A percentile compares a stretch with the other conserved stretches of the same genome.
These are phyloP conservation scores for Lagenaria siceraria DNA, from an alignment of 306 rosid species.

Conservation along the genomic window DNA sequence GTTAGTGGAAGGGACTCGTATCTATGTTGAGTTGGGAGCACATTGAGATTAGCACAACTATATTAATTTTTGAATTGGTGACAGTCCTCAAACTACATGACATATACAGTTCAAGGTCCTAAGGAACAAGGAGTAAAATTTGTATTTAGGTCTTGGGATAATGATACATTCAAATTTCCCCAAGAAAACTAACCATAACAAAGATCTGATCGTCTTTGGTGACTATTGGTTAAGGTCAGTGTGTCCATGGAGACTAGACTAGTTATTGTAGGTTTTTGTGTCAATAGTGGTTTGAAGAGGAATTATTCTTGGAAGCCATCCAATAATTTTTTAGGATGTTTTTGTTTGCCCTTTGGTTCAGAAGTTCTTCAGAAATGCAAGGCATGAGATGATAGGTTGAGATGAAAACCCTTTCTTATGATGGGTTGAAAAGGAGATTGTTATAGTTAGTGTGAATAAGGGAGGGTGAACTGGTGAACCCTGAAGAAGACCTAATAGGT, in stretches of 20 bases:
- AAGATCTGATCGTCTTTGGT: neutral
- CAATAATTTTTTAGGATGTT: neutral
- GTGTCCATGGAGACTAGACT: neutral
- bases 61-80: neutral
- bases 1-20: neutral
- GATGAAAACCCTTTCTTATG: neutral
- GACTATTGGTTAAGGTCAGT: neutral
- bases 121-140: neutral
- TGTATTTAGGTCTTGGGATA: neutral
- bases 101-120: neutral
- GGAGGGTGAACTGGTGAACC: neutral
- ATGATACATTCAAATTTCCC: neutral
- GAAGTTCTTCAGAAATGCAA: neutral
- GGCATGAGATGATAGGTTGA: neutral
- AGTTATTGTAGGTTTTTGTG: neutral
- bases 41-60: neutral
- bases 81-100: neutral
- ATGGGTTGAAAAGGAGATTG: neutral
- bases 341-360: neutral
- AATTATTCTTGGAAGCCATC: neutral
- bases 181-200: neutral
- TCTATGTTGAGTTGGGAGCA: neutral
- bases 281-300: neutral
- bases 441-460: neutral
- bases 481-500: neutral